Base-by-base conservation (phyloP, 306 rosid species). In the Dicorynia guianensis region DNA sequence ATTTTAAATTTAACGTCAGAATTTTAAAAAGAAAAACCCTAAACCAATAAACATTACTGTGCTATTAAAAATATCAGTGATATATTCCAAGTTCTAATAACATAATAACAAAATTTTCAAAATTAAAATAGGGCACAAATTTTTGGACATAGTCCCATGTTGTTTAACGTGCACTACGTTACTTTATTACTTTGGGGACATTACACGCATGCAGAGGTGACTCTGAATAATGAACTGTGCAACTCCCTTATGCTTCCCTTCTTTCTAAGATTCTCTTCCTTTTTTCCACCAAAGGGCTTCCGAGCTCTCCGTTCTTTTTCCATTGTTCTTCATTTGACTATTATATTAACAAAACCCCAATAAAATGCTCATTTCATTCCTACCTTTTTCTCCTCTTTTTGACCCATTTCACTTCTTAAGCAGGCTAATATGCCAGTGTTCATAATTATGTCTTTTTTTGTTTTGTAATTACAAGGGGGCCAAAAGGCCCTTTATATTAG, bases 201-300 rank as follows among this genome's bases (percentile, higher is more conserved):
- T 80, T 66, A 61, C 74, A 76, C 81, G 88, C 88, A 67, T 84
- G 86, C 81, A 79, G 35, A 77, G 34, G 58, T 54, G 63, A 74
- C 74, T 77, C 71, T 75, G 72, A 80, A 77, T 70, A 76, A 85
- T 86, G 84, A 80, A 79, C 84, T 76, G 88, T 64, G 30, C 1
- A 80, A 73, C 72, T 74, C 71, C 68, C 65, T 74, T 52, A 74
- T 77, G 76, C 83, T 84, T 79, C 74, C 63, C 78, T 82, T 81
- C 86, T 87, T 86, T 89, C 76, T 44, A 81, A 82, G 97, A 89
- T 91, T 91, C 93, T 79, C 72, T 87, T 82, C 76, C 69, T 68
- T 83, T 81, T 77, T 67, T 67, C 77, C 77, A 77, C 82, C 83
- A 81, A 71, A 82, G 85, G 69, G 60, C 66, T 84, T 82, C 87